Base-by-base conservation (phyloP, 2,329 filamentous ascomycete species). In the Epichloe sibirici region DNA sequence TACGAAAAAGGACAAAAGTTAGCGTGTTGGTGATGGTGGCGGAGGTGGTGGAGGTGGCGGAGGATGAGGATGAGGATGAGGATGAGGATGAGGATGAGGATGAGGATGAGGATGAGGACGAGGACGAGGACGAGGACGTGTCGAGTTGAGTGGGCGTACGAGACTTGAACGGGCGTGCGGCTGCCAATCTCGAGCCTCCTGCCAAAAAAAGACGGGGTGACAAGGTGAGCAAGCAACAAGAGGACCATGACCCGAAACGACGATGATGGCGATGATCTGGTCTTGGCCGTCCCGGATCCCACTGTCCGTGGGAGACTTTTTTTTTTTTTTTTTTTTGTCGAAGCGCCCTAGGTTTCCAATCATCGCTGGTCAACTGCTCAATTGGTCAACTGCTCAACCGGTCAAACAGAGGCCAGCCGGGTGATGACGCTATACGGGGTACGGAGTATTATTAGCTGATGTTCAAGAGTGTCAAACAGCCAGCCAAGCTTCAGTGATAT, bases 91-190 rank as follows among this genome's bases (percentile, higher is more conserved):
- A 11, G 28, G 28, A 23, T 23, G 28, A 9, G 28, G 8, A 31
- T 3, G 28, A 9, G 28, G 28, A 31, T 3, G 28, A 31, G 28
- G 28, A 31, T 2, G 28, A 31, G 28, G 28, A 31, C 31, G 31
- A 11, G 31, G 31, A 31, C 31, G 28, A 31, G 28, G 28, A 31
- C 31, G 31, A 11, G 31, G 31, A 31, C 31, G 28, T n/a, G 34
- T 51, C 34, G 43, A 49, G 47, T 40, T 17, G 23, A 45, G 38
- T 38, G 42, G 43, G 38, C 44, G 37, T 47, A 31, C 48, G 52
- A 50, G 37, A 48, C 45, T 37, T 12, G 34, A 51, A 38, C 48
- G 48, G 48, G 44, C 39, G 31, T 51, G 44, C 45, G 52, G 45
- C 37, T 48, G 51, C 37, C 45, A 48, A 39, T 43, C 51, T 51